Conservation (phyloP, 352 stramenopile genomes). For the Globisporangium yorkense region DNA sequence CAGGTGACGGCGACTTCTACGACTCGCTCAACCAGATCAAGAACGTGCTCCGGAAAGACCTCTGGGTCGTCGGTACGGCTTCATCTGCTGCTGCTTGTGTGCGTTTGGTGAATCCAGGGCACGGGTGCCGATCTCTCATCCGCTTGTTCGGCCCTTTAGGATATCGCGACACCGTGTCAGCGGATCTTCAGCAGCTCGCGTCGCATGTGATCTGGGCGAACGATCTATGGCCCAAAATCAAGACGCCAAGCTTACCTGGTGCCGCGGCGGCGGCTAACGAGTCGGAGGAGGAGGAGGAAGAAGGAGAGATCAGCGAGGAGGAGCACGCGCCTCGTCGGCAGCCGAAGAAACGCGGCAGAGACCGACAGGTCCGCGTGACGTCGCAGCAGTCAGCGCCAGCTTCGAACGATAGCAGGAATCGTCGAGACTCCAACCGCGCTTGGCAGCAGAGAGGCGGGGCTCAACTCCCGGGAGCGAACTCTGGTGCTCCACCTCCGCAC, state of each 20-base stretch:
- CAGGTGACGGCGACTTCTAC: constrained; percentile 85
- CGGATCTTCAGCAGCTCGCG: constrained; percentile 72
- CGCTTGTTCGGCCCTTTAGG: constrained; percentile 22
- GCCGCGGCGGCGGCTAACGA: constrained; percentile 2
- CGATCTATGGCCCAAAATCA: constrained; percentile 55
- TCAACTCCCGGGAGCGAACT: background rate
- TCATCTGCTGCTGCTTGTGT: background rate
- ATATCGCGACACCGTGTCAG: constrained; percentile 64
- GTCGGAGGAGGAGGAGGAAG: constrained; percentile 2
- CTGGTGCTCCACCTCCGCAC: background rate
- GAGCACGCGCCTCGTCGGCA: background rate
- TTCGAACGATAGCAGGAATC: constrained; percentile 4
- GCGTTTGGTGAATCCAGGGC: background rate
- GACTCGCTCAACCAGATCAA: constrained; percentile 76
- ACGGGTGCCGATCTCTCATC: background rate
- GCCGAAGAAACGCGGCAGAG: constrained; percentile 3
- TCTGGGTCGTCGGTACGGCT: constrained; percentile 76
- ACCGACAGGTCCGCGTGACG: constrained; percentile 13
- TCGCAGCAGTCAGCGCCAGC: background rate
- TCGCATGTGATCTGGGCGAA: constrained; percentile 72
- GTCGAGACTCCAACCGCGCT: constrained; percentile 9
- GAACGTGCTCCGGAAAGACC: constrained; percentile 78
- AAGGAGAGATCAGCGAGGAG: constrained; percentile 7
- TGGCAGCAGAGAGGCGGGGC: background rate
- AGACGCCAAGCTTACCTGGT: constrained; percentile 12